phyloP scores from a whole-genome alignment of 371 early-diverging fungal species.

The Mucor velutinosus region DNA sequence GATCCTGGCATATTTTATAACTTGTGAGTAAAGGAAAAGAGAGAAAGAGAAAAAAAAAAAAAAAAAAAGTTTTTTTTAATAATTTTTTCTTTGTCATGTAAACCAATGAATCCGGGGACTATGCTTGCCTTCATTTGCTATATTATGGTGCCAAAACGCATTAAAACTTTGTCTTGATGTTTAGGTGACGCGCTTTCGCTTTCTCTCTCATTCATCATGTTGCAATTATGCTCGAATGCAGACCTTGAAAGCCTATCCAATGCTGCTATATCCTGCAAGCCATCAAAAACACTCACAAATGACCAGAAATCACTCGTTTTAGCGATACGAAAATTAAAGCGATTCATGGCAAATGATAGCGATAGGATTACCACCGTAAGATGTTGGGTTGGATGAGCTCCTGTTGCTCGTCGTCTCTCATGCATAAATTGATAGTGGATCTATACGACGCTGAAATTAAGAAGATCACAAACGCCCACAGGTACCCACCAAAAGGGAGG shows the following conservation, averaged over 20 bases:
- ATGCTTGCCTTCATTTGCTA: not conserved
- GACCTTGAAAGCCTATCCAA: slow-evolving; percentile 11
- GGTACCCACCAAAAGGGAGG: not conserved
- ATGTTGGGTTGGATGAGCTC: not conserved
- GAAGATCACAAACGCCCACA: slow-evolving; percentile 9
- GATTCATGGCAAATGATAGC: slow-evolving; percentile 9
- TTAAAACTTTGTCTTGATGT: not conserved
- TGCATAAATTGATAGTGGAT: slow-evolving; percentile 15
- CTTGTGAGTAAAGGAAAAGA: not conserved
- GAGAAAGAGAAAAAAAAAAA: slow-evolving; percentile 1
- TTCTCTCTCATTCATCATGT: slow-evolving; percentile 3
- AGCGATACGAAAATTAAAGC: slow-evolving; percentile 25
- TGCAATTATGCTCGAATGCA: not conserved
- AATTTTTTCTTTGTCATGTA: not conserved
- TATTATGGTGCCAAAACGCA: not conserved
- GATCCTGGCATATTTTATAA: slow-evolving; percentile 16
- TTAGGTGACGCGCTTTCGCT: slow-evolving; percentile 9
- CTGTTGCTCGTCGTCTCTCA: not conserved
- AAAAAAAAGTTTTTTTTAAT: slow-evolving; percentile 3
- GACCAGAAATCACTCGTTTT: slow-evolving; percentile 21
- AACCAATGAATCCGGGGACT: slow-evolving; percentile 1
- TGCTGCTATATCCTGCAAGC: slow-evolving; percentile 13
- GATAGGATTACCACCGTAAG: not conserved
- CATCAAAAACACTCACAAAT: slow-evolving; percentile 4
- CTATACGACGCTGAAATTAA: slow-evolving; percentile 15